These are phyloP conservation scores for Solanum pimpinellifolium DNA, from an alignment of 257 asterid species.

Conservation along the genomic window DNA sequence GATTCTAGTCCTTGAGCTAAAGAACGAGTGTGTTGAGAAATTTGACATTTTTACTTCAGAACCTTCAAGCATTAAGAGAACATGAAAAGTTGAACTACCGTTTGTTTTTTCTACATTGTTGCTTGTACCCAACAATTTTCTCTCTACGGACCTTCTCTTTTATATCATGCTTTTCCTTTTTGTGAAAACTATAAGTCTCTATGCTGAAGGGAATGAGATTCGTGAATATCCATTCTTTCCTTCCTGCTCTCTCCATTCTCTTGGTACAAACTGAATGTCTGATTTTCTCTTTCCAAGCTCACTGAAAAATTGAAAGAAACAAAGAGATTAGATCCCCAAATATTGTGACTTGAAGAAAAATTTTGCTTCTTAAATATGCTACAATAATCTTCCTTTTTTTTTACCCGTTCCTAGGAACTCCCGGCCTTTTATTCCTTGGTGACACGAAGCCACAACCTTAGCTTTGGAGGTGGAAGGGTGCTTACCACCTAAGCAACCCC, in stretches of 20 bases:
- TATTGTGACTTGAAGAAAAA: neutral
- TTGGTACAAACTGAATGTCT: neutral
- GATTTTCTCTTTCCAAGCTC: neutral
- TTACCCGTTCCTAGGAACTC: neutral
- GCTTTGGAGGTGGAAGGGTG: neutral
- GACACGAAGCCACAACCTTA: neutral
- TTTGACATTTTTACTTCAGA: neutral
- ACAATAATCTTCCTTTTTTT: neutral
- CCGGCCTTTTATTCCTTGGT: neutral
- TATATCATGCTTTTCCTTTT: neutral
- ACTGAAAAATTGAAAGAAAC: neutral
- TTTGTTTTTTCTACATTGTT: neutral
- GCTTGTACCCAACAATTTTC: neutral
- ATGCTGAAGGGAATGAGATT: neutral
- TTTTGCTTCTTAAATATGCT: neutral
- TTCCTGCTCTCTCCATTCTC: neutral
- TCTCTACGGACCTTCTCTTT: neutral
- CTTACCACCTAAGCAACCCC: neutral
- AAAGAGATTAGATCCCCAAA: neutral
- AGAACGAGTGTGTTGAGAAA: neutral
- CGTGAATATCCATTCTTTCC: neutral
- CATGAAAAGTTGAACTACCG: neutral
- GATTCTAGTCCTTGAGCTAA: neutral
- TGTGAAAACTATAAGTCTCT: neutral
- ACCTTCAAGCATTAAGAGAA: neutral